Percentiles rank a stretch among this genome's conserved stretches.
phyloP scores from a whole-genome alignment of 2,329 filamentous ascomycete genomes.

The Colletotrichum higginsianum region DNA sequence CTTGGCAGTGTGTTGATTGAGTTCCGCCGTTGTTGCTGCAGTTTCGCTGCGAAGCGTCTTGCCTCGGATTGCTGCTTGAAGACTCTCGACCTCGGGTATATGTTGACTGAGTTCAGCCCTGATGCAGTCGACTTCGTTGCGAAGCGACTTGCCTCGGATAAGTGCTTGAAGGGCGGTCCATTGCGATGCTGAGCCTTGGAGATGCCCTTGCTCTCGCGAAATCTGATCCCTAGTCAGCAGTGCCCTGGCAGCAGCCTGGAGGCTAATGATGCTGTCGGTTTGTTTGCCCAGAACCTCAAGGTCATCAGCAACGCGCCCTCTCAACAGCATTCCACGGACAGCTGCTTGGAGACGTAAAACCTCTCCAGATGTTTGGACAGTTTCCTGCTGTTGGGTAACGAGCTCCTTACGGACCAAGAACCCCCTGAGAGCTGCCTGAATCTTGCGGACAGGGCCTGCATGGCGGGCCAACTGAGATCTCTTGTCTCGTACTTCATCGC shows the following conservation, averaged over 20 bases:
- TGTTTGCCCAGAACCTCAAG: conserved; percentile 67
- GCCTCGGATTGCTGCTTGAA: conserved; percentile 69
- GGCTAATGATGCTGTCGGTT: conserved; percentile 63
- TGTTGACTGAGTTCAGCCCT: conserved; percentile 65
- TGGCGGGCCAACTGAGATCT: conserved; percentile 73
- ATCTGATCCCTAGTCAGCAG: conserved; percentile 71
- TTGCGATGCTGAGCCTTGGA: conserved; percentile 63
- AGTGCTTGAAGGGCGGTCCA: conserved; percentile 67
- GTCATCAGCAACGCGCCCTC: conserved; percentile 69
- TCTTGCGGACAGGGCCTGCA: conserved; percentile 74
- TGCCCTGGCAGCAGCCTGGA: conserved; percentile 79
- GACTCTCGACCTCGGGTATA: conserved; percentile 55
- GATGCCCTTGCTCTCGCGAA: conserved; percentile 63
- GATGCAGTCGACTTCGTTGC: conserved; percentile 60
- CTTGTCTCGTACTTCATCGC: conserved; percentile 69
- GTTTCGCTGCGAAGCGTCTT: conserved; percentile 62
- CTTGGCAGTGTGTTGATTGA: conserved; percentile 57
- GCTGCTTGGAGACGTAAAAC: conserved; percentile 76
- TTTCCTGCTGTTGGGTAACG: conserved; percentile 69
- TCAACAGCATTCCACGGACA: conserved; percentile 76
- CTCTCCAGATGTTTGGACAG: conserved; percentile 64
- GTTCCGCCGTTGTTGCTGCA: conserved; percentile 61
- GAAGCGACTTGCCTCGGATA: conserved; percentile 63
- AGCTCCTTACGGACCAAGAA: conserved; percentile 74
- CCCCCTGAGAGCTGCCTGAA: conserved; percentile 78